A percentile compares a stretch with the other conserved stretches of the same genome.
Evolutionary conservation across 768 basidiomycete genomes (phyloP).

Genomic region (Cystobasidium tubakii): DNA sequence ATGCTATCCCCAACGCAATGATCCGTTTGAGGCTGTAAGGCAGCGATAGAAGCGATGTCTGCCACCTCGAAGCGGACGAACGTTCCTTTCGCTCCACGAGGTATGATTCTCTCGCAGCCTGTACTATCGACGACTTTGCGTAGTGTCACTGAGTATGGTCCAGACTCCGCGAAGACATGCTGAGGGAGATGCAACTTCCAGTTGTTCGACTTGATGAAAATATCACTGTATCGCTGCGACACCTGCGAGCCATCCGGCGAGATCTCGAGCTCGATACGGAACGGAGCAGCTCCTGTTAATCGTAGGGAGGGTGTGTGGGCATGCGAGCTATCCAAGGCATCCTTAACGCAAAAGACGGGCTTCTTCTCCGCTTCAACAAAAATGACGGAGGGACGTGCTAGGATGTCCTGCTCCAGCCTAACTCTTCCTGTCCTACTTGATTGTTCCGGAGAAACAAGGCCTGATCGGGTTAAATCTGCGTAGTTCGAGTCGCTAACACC

Average conservation of each 20-base stretch:
- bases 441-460: conserved; percentile 30
- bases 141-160: conserved; percentile 72
- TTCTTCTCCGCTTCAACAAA: conserved; percentile 36
- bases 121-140: conserved; percentile 73
- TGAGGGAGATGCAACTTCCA: conserved; percentile 69
- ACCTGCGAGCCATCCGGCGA: conserved; percentile 71
- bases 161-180: conserved; percentile 67
- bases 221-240: conserved; percentile 58
- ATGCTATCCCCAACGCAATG: conserved; percentile 84
- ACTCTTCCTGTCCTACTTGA: conserved; percentile 17
- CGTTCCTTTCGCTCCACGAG: background rate
- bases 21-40: conserved; percentile 69
- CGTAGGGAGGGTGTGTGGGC: conserved; percentile 58
- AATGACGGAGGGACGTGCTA: conserved; percentile 39
- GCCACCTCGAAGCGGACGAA: conserved; percentile 67
- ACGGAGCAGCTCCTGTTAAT: conserved; percentile 79
- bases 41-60: conserved; percentile 85
- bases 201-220: conserved; percentile 51
- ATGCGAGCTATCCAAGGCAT: conserved; percentile 34
- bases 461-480: conserved; percentile 14
- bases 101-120: conserved; percentile 67
- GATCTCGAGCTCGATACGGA: conserved; percentile 63
- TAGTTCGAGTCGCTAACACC: conserved; percentile 44
- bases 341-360: conserved; percentile 44
- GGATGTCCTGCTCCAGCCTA: conserved; percentile 45